Evolutionary conservation across 768 basidiomycete species (phyloP), one percentile per base, ranked within the genome.

Genomic region (Sporobolomyces phaffii): DNA sequence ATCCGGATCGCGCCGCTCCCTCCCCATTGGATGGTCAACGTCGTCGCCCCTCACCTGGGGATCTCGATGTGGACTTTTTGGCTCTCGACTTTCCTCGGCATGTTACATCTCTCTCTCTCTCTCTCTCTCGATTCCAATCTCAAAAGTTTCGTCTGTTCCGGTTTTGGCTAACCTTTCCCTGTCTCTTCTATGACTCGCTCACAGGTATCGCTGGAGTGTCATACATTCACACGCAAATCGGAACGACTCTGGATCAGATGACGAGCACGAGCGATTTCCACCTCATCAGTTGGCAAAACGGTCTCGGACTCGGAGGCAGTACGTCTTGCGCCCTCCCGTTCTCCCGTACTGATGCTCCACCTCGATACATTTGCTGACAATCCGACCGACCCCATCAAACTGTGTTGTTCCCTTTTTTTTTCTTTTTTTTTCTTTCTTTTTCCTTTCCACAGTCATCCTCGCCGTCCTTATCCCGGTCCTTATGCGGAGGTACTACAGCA

Each of bases 141-240:
- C 1, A 14, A 18, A 8, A 68, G 24, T n/a, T n/a, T n/a, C n/a
- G n/a, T n/a, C n/a, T n/a, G n/a, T n/a, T n/a, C n/a, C n/a, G n/a
- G n/a, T n/a, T n/a, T n/a, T n/a, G n/a, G n/a, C n/a, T n/a, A n/a
- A n/a, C n/a, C n/a, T n/a, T n/a, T n/a, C n/a, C n/a, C n/a, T n/a
- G n/a, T n/a, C n/a, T n/a, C n/a, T n/a, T n/a, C n/a, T n/a, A n/a
- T n/a, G n/a, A n/a, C n/a, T n/a, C n/a, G n/a, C n/a, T n/a, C n/a
- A n/a, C 49, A 70, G 69, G 70, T 1, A 89, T 96, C 72, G 82
- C 91, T 47, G 93, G 92, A 54, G 88, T 91, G 48, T 85, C 85
- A 1, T 89, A 92, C 70, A 98, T 98, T 73, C 93, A 98, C 75
- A 92, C 91, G 0, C 90, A 91, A 18, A 97, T 98, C 53, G 76